Percentiles rank a stretch among this genome's conserved stretches.
Conservation (phyloP, 2,329 filamentous ascomycete species). For the Didymella keratinophila region DNA sequence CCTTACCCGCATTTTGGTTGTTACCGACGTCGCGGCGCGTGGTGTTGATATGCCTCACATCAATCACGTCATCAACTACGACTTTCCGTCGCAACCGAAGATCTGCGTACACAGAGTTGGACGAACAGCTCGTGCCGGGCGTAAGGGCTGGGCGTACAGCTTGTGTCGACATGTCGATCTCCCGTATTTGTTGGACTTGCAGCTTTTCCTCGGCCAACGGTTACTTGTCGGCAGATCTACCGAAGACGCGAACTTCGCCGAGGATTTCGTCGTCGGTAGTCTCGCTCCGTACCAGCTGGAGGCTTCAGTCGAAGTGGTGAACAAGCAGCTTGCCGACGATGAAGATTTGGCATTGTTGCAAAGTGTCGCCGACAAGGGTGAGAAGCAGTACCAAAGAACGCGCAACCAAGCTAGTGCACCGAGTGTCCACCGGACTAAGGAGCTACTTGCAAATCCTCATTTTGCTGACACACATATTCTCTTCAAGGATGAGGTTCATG, state of each 20-base stretch:
- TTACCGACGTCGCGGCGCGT: constrained; percentile 95
- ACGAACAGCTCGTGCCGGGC: constrained; percentile 91
- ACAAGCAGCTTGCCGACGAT: constrained; percentile 77
- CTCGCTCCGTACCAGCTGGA: constrained; percentile 78
- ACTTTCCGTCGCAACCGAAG: constrained; percentile 96
- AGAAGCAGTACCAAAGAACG: constrained; percentile 90
- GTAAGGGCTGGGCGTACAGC: constrained; percentile 93
- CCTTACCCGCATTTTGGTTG: constrained; percentile 87
- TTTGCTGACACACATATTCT: constrained; percentile 82
- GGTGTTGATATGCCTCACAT: constrained; percentile 97
- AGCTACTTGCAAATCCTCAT: constrained; percentile 72
- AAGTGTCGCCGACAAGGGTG: constrained; percentile 81
- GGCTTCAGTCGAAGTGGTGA: constrained; percentile 80
- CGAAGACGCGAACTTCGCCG: constrained; percentile 72
- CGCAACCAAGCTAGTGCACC: constrained; percentile 88
- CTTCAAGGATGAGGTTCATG: constrained; percentile 69
- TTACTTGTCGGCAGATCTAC: constrained; percentile 75
- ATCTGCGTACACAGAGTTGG: constrained; percentile 96
- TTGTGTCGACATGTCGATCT: constrained; percentile 86
- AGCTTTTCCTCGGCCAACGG: constrained; percentile 89
- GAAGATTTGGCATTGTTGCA: constrained; percentile 76
- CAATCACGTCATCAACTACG: constrained; percentile 98
- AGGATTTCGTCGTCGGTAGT: constrained; percentile 84
- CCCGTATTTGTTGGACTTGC: constrained; percentile 90
- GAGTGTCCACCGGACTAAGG: constrained; percentile 86